phyloP scores from a whole-genome alignment of 140 eudicot species.

The Senecio squalidus region DNA sequence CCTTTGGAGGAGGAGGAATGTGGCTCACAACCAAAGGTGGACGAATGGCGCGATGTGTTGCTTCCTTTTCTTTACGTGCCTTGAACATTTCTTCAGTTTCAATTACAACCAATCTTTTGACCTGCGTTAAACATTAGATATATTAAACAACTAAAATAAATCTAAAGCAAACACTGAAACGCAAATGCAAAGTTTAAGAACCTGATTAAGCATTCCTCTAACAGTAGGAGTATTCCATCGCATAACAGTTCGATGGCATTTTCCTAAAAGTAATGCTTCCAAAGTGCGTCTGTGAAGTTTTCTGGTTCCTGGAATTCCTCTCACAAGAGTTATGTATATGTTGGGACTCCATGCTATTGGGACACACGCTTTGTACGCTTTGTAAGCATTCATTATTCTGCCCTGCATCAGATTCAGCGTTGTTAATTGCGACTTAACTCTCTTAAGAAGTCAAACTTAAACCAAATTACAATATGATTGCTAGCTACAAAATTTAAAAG shows the following conservation, averaged over 20 bases:
- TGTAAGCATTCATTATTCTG: constrained; percentile 58
- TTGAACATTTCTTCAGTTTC: constrained; percentile 94
- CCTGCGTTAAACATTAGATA: constrained; percentile 33
- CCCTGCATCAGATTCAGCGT: no score
- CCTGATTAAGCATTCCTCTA: constrained; percentile 99
- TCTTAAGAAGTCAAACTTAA: constrained; percentile 2
- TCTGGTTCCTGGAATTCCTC: constrained; percentile 91
- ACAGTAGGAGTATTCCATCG: constrained; percentile 87
- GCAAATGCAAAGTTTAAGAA: constrained; percentile 16
- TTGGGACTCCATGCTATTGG: constrained; percentile 73
- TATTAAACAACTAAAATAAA: background rate
- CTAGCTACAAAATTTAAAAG: no score
- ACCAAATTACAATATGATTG: constrained; percentile 5
- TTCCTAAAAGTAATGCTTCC: constrained; percentile 76
- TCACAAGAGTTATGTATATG: constrained; percentile 72
- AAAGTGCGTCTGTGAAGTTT: constrained; percentile 72
- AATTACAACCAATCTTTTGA: constrained; percentile 77
- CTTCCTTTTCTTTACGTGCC: constrained; percentile 73
- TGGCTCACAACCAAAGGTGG: constrained; percentile 76
- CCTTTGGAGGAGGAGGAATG: constrained; percentile 40
- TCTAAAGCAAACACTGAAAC: background rate
- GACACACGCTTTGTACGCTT: constrained; percentile 73
- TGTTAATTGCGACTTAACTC: no score
- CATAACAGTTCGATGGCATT: constrained; percentile 83
- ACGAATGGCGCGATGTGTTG: constrained; percentile 61